Conservation (phyloP, 2,329 filamentous ascomycete species). For the Clonostachys sp. region DNA sequence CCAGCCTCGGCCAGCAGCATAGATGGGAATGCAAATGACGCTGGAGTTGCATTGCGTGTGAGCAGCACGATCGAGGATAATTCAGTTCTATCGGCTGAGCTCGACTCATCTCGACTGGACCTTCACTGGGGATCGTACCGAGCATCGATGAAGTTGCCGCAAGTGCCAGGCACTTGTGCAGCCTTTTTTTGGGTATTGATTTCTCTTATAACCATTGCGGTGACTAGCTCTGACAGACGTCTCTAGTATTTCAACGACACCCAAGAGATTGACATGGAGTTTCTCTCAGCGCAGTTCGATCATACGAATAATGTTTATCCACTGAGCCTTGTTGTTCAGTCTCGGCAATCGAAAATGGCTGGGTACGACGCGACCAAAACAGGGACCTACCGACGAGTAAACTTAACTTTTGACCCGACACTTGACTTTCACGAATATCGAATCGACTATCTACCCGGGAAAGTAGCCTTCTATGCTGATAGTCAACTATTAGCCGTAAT, state of each 20-base stretch:
- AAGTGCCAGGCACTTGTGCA: slow-evolving; percentile 62
- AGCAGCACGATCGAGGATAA: slow-evolving; percentile 35
- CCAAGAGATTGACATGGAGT: slow-evolving; percentile 78
- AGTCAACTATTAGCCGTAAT: slow-evolving; percentile 51
- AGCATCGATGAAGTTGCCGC: slow-evolving; percentile 60
- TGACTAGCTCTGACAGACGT: slow-evolving; percentile 4
- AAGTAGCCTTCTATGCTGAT: slow-evolving; percentile 68
- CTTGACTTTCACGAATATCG: slow-evolving; percentile 71
- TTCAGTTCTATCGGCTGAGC: slow-evolving; percentile 58
- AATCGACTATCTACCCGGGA: slow-evolving; percentile 64
- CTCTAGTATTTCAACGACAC: slow-evolving; percentile 71
- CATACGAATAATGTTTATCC: slow-evolving; percentile 43
- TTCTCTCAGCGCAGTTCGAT: slow-evolving; percentile 64
- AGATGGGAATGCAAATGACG: slow-evolving; percentile 45
- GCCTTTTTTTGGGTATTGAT: slow-evolving; percentile 71
- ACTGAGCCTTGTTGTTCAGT: slow-evolving; percentile 74
- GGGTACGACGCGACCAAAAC: slow-evolving; percentile 62
- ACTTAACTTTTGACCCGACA: slow-evolving; percentile 64
- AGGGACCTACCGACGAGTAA: slow-evolving; percentile 48
- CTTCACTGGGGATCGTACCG: slow-evolving; percentile 68
- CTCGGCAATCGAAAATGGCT: slow-evolving; percentile 47
- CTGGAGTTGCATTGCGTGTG: slow-evolving; percentile 55
- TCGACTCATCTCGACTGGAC: slow-evolving; percentile 57
- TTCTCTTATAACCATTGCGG: not conserved
- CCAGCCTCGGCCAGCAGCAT: slow-evolving; percentile 52